phyloP scores from a whole-genome alignment of 2,329 filamentous ascomycete species.

The Aspergillus vadensis region DNA sequence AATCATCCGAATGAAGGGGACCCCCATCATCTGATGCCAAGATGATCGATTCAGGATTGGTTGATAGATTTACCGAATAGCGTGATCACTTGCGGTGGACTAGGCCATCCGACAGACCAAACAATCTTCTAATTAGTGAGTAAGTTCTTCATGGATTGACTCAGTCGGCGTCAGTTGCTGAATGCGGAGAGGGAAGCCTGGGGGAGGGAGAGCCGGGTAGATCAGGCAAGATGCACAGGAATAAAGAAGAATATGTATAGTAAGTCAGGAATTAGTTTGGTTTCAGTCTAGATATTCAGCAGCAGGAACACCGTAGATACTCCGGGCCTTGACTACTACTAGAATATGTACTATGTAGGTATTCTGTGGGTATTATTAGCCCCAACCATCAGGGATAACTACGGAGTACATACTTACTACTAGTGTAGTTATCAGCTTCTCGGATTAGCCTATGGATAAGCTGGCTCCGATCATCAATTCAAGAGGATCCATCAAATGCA shows the following conservation, averaged over 20 bases:
- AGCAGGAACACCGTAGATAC: neutral
- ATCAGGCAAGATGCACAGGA: neutral
- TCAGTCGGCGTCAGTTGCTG: neutral
- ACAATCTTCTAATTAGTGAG: neutral
- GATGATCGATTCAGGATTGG: constrained; percentile 3
- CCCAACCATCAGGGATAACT: no score
- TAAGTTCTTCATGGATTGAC: neutral
- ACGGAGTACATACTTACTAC: no score
- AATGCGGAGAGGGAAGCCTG: neutral
- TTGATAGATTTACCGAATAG: constrained; percentile 22
- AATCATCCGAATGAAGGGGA: neutral
- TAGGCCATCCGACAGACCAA: neutral
- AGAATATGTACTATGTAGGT: neutral
- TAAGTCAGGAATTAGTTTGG: neutral
- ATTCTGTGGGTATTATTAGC: no score
- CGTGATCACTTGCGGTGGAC: constrained; percentile 11
- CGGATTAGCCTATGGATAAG: neutral
- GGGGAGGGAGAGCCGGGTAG: neutral
- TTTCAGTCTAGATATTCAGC: neutral
- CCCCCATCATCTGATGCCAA: constrained; percentile 25
- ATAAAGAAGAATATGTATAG: no score
- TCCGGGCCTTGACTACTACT: neutral
- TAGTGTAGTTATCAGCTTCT: neutral
- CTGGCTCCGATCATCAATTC: neutral
- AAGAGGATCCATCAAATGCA: neutral